phyloP scores from a whole-genome alignment of 1,284 basidiomycete species.

The Cutaneotrichosporon sp. region DNA sequence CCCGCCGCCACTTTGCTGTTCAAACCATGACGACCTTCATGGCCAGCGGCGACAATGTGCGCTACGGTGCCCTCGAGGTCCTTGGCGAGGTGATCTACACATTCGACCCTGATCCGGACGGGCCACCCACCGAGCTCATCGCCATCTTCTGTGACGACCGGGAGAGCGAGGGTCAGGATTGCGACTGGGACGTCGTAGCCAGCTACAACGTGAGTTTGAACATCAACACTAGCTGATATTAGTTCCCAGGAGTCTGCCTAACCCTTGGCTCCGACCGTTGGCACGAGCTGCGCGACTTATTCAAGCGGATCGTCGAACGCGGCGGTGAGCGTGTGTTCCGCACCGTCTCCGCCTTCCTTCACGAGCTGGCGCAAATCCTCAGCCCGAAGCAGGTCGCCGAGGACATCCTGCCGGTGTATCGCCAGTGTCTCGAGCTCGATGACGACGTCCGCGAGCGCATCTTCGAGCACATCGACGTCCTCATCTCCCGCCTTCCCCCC shows the following conservation, averaged over 20 bases:
- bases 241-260: slow-evolving; percentile 83
- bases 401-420: slow-evolving; percentile 77
- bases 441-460: slow-evolving; percentile 66
- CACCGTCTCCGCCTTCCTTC: slow-evolving; percentile 72
- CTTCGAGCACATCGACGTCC: slow-evolving; percentile 63
- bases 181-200: slow-evolving; percentile 78
- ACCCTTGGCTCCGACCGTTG: slow-evolving; percentile 78
- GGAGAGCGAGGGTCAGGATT: slow-evolving; percentile 49
- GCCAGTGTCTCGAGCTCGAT: slow-evolving; percentile 63
- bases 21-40: slow-evolving; percentile 66
- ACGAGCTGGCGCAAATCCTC: slow-evolving; percentile 85
- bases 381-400: slow-evolving; percentile 66
- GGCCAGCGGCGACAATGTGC: slow-evolving; percentile 70
- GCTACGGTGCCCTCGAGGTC: slow-evolving; percentile 80
- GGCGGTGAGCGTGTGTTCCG: slow-evolving; percentile 60
- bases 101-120: slow-evolving; percentile 66
- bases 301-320: slow-evolving; percentile 60
- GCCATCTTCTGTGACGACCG: slow-evolving; percentile 65
- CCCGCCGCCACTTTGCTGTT: slow-evolving; percentile 66
- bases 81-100: slow-evolving; percentile 89
- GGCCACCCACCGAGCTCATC: slow-evolving; percentile 78
- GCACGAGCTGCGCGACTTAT: slow-evolving; percentile 71
- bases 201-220: slow-evolving; percentile 72
- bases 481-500: slow-evolving; percentile 65
- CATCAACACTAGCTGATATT: neutral